Conservation (phyloP, 2,329 filamentous ascomycete species). For the Beauveria medogensis region DNA sequence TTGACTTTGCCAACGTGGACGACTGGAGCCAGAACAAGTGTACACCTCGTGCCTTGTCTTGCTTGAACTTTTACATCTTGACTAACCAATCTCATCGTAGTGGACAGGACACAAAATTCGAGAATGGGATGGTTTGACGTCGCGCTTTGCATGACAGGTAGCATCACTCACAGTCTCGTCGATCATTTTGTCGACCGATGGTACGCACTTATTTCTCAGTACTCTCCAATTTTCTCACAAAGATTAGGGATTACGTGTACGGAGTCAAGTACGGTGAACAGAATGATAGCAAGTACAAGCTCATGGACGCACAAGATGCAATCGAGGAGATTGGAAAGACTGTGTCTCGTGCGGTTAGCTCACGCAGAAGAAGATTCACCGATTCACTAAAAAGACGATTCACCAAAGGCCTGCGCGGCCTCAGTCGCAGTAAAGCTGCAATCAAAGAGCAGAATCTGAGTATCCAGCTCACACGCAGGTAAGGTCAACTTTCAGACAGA, state of each 20-base stretch:
- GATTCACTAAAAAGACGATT: conserved; percentile 35
- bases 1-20: conserved; percentile 69
- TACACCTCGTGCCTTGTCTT: conserved; percentile 15
- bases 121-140: conserved; percentile 94
- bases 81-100: conserved; percentile 20
- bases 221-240: conserved; percentile 18
- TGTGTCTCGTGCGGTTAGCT: conserved; percentile 29
- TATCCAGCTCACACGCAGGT: conserved; percentile 47
- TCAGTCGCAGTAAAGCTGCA: conserved; percentile 27
- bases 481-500: conserved; percentile 1
- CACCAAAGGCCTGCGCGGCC: conserved; percentile 29
- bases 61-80: too few relatives aligned
- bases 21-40: conserved; percentile 79
- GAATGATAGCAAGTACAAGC: conserved; percentile 13
- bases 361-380: conserved; percentile 35
- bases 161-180: conserved; percentile 65
- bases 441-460: conserved; percentile 21
- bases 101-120: conserved; percentile 69
- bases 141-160: conserved; percentile 65
- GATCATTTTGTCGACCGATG: conserved; percentile 79
- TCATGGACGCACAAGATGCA: conserved; percentile 7
- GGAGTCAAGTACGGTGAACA: conserved; percentile 63
- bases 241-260: conserved; percentile 67
- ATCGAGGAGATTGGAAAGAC: not conserved
- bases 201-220: conserved; percentile 28